Evolutionary conservation across 2,329 filamentous ascomycete genomes (phyloP).

Genomic region (Talaromyces funiculosus): DNA sequence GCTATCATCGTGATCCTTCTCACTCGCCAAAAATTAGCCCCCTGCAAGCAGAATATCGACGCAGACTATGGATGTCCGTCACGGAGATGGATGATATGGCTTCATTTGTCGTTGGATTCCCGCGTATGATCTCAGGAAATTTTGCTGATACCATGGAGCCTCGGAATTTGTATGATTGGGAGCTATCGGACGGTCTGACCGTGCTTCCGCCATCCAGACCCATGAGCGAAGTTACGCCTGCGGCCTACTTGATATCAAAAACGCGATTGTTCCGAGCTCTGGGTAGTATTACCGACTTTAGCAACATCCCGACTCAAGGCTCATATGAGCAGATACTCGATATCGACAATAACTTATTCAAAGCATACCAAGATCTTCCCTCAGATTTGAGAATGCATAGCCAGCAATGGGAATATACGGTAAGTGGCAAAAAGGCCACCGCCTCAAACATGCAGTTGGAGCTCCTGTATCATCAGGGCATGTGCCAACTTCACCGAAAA

Average conservation of each 20-base stretch:
- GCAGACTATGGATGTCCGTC: conserved; percentile 46
- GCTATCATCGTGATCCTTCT: conserved; percentile 56
- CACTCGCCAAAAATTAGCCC: conserved; percentile 49
- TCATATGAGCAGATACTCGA: conserved; percentile 60
- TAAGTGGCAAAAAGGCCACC: conserved; percentile 1
- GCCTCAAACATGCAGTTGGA: conserved; percentile 4
- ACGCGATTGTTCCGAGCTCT: conserved; percentile 39
- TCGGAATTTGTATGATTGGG: conserved; percentile 59
- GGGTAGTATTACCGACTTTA: conserved; percentile 41
- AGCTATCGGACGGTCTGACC: conserved; percentile 53
- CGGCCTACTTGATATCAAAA: conserved; percentile 47
- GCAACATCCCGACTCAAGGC: conserved; percentile 28
- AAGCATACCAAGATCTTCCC: conserved; percentile 61
- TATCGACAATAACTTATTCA: conserved; percentile 52
- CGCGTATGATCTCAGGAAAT: conserved; percentile 58
- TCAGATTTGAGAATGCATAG: conserved; percentile 50
- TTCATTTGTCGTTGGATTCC: conserved; percentile 62
- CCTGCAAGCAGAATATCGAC: conserved; percentile 56
- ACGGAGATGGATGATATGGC: conserved; percentile 58
- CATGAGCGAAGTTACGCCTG: conserved; percentile 53
- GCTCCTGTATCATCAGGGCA: conserved; percentile 73
- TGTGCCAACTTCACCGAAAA: conserved; percentile 82
- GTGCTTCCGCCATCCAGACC: conserved; percentile 55
- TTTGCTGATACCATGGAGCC: conserved; percentile 60
- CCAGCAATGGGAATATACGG: not conserved